Evolutionary conservation across 148 eudicot genomes (phyloP).

Genomic region (Bassia scoparia): DNA sequence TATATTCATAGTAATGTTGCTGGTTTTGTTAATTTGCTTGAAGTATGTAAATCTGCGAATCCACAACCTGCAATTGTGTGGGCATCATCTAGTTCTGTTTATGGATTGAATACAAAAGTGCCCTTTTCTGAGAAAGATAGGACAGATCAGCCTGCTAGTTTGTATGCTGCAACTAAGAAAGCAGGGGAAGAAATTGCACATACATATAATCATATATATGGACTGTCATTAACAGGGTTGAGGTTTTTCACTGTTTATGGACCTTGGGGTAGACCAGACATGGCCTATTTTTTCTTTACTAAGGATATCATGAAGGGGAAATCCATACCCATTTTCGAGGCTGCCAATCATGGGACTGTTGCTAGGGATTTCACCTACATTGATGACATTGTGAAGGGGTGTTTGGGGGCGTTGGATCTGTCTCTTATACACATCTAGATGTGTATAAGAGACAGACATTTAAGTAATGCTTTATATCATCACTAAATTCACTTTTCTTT

Average conservation of each 20-base stretch:
- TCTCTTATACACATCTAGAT: too few relatives aligned
- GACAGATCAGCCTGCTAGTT: conserved; percentile 80
- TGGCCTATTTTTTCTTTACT: conserved; percentile 82
- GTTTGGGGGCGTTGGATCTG: too few relatives aligned
- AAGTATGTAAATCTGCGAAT: conserved; percentile 63
- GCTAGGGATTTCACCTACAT: conserved; percentile 81
- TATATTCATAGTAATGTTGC: conserved; percentile 82
- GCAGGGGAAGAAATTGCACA: conserved; percentile 89
- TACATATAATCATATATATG: conserved; percentile 80
- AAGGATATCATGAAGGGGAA: conserved; percentile 70
- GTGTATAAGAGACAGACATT: too few relatives aligned
- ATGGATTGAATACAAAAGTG: conserved; percentile 69
- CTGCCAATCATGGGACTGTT: conserved; percentile 64
- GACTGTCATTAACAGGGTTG: conserved; percentile 64
- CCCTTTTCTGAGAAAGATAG: conserved; percentile 83
- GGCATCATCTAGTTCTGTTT: conserved; percentile 82
- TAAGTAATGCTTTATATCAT: not conserved
- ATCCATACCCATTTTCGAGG: conserved; percentile 62
- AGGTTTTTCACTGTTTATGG: conserved; percentile 85
- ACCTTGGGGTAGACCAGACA: conserved; percentile 89
- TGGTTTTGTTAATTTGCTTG: conserved; percentile 64
- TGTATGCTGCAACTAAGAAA: conserved; percentile 82
- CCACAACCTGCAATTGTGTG: conserved; percentile 84
- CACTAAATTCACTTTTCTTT: too few relatives aligned
- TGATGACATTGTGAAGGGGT: conserved; percentile 85